Evolutionary conservation across 1,139 yeast species (phyloP).

Genomic region (Protomyces inundatus): DNA sequence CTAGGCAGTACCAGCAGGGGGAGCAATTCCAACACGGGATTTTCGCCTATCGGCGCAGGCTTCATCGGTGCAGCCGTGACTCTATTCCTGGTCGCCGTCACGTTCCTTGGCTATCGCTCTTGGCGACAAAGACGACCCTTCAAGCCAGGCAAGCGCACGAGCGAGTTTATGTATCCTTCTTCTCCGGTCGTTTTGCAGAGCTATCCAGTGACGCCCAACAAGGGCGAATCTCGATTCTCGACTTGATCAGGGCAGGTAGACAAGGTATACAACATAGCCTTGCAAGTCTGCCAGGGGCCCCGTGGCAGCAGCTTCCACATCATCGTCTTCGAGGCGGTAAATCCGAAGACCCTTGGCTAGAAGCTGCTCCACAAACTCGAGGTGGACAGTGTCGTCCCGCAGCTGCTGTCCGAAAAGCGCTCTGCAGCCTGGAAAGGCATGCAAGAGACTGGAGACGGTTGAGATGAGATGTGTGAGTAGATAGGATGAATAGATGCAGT

Average conservation of each 20-base stretch:
- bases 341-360: neutral
- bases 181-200: neutral
- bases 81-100: neutral
- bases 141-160: neutral
- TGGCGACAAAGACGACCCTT: neutral
- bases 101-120: neutral
- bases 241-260: neutral
- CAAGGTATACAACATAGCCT: slow-evolving; percentile 13
- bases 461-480: neutral
- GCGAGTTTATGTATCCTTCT: neutral
- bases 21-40: neutral
- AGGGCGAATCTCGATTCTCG: neutral
- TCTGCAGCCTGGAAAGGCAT: neutral
- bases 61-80: slow-evolving; percentile 23
- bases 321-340: slow-evolving; percentile 1
- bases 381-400: slow-evolving; percentile 13
- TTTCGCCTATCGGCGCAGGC: slow-evolving; percentile 24
- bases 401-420: slow-evolving; percentile 16
- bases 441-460: neutral
- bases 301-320: neutral
- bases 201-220: neutral
- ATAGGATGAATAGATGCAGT: slow-evolving; percentile 13
- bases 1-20: neutral
- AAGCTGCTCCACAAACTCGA: slow-evolving; percentile 7
- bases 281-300: neutral